Evolutionary conservation across 805 yeast species (phyloP).

Genomic region (Suhomyces pyralidae): DNA sequence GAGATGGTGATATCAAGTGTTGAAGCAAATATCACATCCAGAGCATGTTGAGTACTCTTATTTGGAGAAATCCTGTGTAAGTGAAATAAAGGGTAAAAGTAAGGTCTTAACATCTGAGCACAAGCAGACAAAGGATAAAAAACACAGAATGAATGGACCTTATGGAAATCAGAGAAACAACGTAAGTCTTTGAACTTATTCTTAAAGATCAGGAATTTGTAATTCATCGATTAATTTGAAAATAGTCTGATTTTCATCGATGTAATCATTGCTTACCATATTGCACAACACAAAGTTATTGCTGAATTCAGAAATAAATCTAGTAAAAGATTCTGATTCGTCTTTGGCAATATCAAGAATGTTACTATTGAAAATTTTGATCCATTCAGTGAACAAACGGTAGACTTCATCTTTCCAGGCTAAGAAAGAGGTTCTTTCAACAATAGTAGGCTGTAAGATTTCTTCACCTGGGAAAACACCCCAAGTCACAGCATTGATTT

Average conservation of each 20-base stretch:
- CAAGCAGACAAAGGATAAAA: conserved; percentile 1
- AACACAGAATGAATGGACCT: background rate
- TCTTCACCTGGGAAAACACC: conserved; percentile 97
- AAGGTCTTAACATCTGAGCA: background rate
- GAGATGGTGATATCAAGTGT: conserved; percentile 15
- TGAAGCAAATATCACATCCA: conserved; percentile 20
- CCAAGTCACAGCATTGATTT: conserved; percentile 96
- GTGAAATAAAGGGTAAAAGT: conserved; percentile 14
- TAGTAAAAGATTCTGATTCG: conserved; percentile 29
- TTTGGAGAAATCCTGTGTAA: conserved; percentile 18
- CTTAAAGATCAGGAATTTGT: conserved; percentile 10
- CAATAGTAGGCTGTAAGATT: conserved; percentile 92
- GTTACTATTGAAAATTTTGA: conserved; percentile 43
- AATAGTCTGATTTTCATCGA: conserved; percentile 53
- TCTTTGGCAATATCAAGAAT: conserved; percentile 28
- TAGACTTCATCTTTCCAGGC: conserved; percentile 98
- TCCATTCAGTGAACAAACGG: conserved; percentile 82
- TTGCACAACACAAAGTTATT: conserved; percentile 73
- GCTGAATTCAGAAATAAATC: conserved; percentile 46
- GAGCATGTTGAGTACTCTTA: conserved; percentile 37
- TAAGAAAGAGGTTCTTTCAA: conserved; percentile 83
- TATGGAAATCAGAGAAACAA: background rate
- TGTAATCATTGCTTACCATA: conserved; percentile 84
- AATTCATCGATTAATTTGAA: conserved; percentile 49
- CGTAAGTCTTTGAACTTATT: background rate